Conservation (phyloP, 192 early-diverging fungal genomes). For the Geranomyces variabilis region DNA sequence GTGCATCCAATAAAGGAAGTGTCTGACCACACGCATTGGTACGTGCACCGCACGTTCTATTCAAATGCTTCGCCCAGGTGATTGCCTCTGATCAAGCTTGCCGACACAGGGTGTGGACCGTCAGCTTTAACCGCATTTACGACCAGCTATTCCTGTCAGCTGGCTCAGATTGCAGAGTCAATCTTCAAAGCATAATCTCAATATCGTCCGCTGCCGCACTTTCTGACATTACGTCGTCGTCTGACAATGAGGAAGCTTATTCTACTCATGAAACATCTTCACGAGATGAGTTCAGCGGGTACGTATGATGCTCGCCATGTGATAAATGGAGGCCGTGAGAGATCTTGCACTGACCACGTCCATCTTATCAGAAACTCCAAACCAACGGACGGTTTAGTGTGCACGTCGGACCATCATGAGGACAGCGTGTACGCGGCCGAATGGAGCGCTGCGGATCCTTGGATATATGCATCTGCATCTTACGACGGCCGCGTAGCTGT, state of each 20-base stretch:
- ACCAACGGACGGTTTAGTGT: slow-evolving; percentile 77
- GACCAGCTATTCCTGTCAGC: slow-evolving; percentile 90
- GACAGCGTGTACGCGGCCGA: slow-evolving; percentile 88
- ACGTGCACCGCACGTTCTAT: slow-evolving; percentile 10
- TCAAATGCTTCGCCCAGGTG: too few relatives aligned
- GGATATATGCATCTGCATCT: slow-evolving; percentile 93
- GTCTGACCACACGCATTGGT: slow-evolving; percentile 87
- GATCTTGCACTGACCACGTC: not conserved
- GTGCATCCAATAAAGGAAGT: slow-evolving; percentile 65
- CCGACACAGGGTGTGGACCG: slow-evolving; percentile 71
- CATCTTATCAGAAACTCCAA: slow-evolving; percentile 29
- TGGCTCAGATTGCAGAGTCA: slow-evolving; percentile 84
- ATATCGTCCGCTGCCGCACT: slow-evolving; percentile 40
- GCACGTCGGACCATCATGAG: slow-evolving; percentile 92
- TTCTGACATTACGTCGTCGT: not conserved
- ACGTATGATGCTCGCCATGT: not conserved
- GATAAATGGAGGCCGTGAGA: not conserved
- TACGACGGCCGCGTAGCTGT: slow-evolving; percentile 93
- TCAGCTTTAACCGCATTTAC: slow-evolving; percentile 86
- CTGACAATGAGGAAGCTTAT: slow-evolving; percentile 37
- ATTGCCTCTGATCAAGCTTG: too few relatives aligned
- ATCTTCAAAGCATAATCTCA: slow-evolving; percentile 82
- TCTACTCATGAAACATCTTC: not conserved
- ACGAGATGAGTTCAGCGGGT: slow-evolving; percentile 29
- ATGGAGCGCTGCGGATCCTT: slow-evolving; percentile 90